Conservation (phyloP, 208 protist genomes). For the Wallacemonas rigidus region DNA sequence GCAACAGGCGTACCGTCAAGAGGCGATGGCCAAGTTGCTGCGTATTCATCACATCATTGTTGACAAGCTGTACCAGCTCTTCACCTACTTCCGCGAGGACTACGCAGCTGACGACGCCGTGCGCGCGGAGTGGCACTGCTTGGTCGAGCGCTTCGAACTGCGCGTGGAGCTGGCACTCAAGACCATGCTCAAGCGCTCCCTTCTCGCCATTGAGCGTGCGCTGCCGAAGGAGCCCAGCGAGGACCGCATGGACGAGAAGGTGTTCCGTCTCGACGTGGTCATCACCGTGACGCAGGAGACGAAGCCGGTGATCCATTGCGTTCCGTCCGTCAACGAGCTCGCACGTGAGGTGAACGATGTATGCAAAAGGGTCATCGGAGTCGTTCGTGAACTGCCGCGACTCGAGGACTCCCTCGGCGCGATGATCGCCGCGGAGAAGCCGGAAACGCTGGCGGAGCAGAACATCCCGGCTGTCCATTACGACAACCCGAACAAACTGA, state of each 20-base stretch:
- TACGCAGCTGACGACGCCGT: conserved; percentile 74
- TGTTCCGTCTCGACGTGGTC: conserved; percentile 96
- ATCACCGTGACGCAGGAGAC: conserved; percentile 76
- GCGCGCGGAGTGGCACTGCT: conserved; percentile 92
- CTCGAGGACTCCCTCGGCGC: conserved; percentile 82
- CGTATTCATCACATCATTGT: conserved; percentile 86
- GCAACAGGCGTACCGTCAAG: conserved; percentile 82
- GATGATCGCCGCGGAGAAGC: conserved; percentile 50
- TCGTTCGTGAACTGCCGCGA: conserved; percentile 86
- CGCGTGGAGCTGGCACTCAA: conserved; percentile 95
- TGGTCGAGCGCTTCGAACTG: conserved; percentile 92
- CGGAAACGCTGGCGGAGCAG: conserved; percentile 54
- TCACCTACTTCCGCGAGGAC: conserved; percentile 94
- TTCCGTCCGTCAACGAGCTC: conserved; percentile 90
- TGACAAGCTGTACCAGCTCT: conserved; percentile 75
- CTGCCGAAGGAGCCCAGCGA: conserved; percentile 92
- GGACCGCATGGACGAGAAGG: conserved; percentile 83
- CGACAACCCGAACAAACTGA: conserved; percentile 55
- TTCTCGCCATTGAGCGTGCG: conserved; percentile 88
- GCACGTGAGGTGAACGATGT: conserved; percentile 90
- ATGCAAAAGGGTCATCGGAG: conserved; percentile 91
- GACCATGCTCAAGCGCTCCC: conserved; percentile 94
- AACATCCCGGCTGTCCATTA: conserved; percentile 58
- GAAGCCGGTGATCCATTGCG: conserved; percentile 87
- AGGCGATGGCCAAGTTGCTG: conserved; percentile 75